Evolutionary conservation across 2,329 filamentous ascomycete species (phyloP).

Genomic region (Ceratocystis variospora): DNA sequence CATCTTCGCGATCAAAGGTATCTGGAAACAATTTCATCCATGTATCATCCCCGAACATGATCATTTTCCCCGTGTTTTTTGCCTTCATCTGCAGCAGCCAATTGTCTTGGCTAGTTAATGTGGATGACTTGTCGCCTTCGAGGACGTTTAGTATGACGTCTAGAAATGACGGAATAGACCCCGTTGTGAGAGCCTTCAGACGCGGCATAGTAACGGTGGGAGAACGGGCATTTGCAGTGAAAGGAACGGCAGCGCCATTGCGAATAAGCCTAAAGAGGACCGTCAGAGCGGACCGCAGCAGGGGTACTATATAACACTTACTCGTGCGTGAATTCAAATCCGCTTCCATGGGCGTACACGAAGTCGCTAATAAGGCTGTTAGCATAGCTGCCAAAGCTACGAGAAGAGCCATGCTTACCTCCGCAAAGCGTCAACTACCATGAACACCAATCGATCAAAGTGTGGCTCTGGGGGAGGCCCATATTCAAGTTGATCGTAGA

Average conservation of each 20-base stretch:
- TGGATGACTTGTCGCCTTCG: slow-evolving; percentile 83
- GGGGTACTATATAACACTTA: slow-evolving; percentile 29
- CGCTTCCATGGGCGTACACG: slow-evolving; percentile 68
- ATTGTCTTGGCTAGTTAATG: slow-evolving; percentile 76
- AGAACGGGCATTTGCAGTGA: slow-evolving; percentile 89
- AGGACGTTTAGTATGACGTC: slow-evolving; percentile 95
- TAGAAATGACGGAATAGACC: slow-evolving; percentile 94
- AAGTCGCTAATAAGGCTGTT: slow-evolving; percentile 55
- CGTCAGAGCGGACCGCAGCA: neutral
- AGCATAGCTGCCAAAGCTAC: slow-evolving; percentile 12
- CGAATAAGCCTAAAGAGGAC: slow-evolving; percentile 55
- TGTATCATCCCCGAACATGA: slow-evolving; percentile 97
- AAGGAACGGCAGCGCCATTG: slow-evolving; percentile 71
- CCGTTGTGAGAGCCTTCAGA: slow-evolving; percentile 92
- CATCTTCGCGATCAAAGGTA: slow-evolving; percentile 75
- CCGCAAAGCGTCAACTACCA: slow-evolving; percentile 91
- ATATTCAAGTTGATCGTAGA: slow-evolving; percentile 42
- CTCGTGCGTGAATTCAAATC: slow-evolving; percentile 81
- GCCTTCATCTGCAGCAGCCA: slow-evolving; percentile 90
- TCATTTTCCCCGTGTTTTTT: slow-evolving; percentile 54
- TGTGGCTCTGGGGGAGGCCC: slow-evolving; percentile 47
- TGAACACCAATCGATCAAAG: slow-evolving; percentile 86
- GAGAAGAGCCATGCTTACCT: slow-evolving; percentile 40
- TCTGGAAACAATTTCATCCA: slow-evolving; percentile 94
- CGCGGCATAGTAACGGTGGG: slow-evolving; percentile 97